These are phyloP conservation scores for Lactarius quietus DNA, from an alignment of 768 basidiomycete species.

Conservation along the genomic window DNA sequence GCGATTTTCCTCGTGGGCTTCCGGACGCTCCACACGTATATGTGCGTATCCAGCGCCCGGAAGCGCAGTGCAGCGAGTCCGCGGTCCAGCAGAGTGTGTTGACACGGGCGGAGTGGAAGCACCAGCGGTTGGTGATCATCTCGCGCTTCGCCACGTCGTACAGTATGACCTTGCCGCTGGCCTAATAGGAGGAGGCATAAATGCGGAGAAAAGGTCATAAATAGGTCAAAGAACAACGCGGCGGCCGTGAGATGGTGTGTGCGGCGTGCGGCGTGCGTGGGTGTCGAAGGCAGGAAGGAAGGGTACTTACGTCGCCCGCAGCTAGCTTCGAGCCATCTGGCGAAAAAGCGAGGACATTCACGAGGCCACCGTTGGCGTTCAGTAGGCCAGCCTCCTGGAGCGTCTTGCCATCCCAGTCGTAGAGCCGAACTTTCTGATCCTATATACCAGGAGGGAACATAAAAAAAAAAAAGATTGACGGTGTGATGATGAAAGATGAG, in stretches of 20 bases:
- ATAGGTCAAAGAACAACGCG: background rate
- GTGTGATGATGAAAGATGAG: background rate
- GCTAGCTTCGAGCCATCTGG: constrained; percentile 72
- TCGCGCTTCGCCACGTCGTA: constrained; percentile 66
- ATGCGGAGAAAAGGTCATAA: background rate
- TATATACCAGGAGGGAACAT: constrained; percentile 30
- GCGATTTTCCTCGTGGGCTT: constrained; percentile 70
- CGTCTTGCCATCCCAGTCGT: constrained; percentile 64
- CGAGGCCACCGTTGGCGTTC: constrained; percentile 63
- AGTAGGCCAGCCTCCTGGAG: constrained; percentile 55
- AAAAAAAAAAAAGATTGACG: background rate
- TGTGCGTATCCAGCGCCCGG: constrained; percentile 92
- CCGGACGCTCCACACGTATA: constrained; percentile 81
- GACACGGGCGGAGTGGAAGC: constrained; percentile 80
- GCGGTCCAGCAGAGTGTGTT: constrained; percentile 73
- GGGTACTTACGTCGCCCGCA: constrained; percentile 76
- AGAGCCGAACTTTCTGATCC: constrained; percentile 74
- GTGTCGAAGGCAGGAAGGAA: background rate
- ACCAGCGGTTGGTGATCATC: constrained; percentile 78
- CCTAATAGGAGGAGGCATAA: constrained; percentile 40
- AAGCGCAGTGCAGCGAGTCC: constrained; percentile 73
- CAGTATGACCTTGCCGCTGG: constrained; percentile 75
- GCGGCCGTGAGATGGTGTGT: background rate
- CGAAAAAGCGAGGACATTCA: constrained; percentile 77
- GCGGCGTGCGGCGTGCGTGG: background rate